A percentile compares a stretch with the other conserved stretches of the same genome.
These are phyloP conservation scores for Secale cereale DNA, from an alignment of 176 grass and related monocot species.

Conservation along the genomic window DNA sequence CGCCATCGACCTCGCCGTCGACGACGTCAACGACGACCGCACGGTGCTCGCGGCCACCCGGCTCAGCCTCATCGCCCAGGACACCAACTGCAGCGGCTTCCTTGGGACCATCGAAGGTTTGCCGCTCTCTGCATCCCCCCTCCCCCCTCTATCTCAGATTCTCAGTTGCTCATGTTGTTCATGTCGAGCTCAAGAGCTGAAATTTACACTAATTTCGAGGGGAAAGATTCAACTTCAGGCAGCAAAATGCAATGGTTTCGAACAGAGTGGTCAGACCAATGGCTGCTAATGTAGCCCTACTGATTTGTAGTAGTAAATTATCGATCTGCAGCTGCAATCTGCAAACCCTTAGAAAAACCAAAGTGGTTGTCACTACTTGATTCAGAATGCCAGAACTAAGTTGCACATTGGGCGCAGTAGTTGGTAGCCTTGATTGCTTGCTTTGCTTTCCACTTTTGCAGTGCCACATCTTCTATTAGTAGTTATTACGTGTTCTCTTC, in stretches of 20 bases:
- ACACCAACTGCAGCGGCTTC: conserved; percentile 88
- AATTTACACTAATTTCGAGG: background rate
- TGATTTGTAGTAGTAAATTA: conserved; percentile 14
- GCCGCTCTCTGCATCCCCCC: background rate
- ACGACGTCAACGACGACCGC: conserved; percentile 67
- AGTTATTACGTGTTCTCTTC: background rate
- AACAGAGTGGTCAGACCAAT: background rate
- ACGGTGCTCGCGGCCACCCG: conserved; percentile 49
- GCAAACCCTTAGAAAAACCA: background rate
- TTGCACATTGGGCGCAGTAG: background rate
- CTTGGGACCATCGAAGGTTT: conserved; percentile 66
- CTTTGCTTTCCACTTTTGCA: background rate
- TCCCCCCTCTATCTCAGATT: background rate
- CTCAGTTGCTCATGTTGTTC: background rate
- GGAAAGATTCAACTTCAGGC: background rate
- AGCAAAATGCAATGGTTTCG: background rate
- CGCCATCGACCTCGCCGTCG: conserved; percentile 65
- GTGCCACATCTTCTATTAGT: background rate
- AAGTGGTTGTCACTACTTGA: background rate
- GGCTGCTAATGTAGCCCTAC: background rate
- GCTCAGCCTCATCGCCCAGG: conserved; percentile 46
- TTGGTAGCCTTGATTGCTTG: background rate
- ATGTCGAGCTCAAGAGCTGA: background rate
- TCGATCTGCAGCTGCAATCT: conserved; percentile 19
- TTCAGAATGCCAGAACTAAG: conserved; percentile 9